These are phyloP conservation scores for Sarocladiaceae sp. DNA, from an alignment of 2,329 filamentous ascomycete species.

Conservation along the genomic window DNA sequence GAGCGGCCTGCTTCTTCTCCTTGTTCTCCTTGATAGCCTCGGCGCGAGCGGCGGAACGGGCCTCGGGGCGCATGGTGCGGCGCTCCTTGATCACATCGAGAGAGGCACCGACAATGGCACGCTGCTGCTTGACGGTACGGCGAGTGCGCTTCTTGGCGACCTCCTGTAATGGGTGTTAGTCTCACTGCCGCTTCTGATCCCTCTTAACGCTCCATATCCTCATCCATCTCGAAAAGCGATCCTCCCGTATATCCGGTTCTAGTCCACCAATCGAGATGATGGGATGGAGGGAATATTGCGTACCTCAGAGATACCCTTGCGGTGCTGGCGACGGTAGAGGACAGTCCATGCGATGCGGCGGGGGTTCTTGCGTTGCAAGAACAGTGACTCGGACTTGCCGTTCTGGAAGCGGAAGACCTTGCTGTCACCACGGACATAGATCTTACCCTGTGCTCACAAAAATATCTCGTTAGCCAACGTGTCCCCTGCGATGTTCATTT, in stretches of 20 bases:
- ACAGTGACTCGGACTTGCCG: slow-evolving; percentile 99
- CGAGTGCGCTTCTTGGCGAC: slow-evolving; percentile 99
- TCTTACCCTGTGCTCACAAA: slow-evolving; percentile 72
- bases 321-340: slow-evolving; percentile 97
- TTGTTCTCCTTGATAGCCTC: slow-evolving; percentile 96
- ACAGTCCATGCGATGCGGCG: slow-evolving; percentile 98
- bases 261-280: slow-evolving; percentile 1
- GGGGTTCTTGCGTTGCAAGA: slow-evolving; percentile 99
- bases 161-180: slow-evolving; percentile 66
- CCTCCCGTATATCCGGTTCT: neutral
- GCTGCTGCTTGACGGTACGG: slow-evolving; percentile 97
- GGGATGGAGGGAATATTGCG: slow-evolving; percentile 29
- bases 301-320: slow-evolving; percentile 99
- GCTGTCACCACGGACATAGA: slow-evolving; percentile 99
- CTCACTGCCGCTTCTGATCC: slow-evolving; percentile 9
- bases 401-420: slow-evolving; percentile 99
- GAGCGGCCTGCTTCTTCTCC: slow-evolving; percentile 90
- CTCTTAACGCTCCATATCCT: neutral
- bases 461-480: slow-evolving; percentile 21
- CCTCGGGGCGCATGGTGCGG: slow-evolving; percentile 90
- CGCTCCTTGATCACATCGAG: slow-evolving; percentile 99
- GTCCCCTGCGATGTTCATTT: neutral
- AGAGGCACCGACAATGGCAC: slow-evolving; percentile 97
- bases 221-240: neutral
- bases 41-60: slow-evolving; percentile 83